Evolutionary conservation across 1,139 yeast species (phyloP).

Genomic region (Chernovozyma sophiae-reginae): DNA sequence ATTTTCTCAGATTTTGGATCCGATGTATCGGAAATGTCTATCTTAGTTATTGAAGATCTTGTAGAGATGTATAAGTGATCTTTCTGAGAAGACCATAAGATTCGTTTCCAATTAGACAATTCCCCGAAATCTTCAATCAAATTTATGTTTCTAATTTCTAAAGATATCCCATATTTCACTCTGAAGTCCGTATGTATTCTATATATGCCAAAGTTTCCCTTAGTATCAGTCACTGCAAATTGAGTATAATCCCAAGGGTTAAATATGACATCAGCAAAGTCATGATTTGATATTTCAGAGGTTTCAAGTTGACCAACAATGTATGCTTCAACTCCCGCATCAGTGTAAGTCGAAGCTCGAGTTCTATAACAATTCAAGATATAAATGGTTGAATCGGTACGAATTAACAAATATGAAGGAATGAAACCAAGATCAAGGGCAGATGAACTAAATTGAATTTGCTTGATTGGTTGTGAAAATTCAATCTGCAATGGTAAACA

Average conservation of each 20-base stretch:
- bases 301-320: slow-evolving; percentile 21
- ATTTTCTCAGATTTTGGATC: slow-evolving; percentile 23
- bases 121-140: slow-evolving; percentile 23
- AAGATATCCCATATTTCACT: neutral
- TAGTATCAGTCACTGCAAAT: slow-evolving; percentile 46
- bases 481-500: slow-evolving; percentile 19
- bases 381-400: slow-evolving; percentile 24
- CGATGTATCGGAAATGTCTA: slow-evolving; percentile 19
- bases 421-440: slow-evolving; percentile 12
- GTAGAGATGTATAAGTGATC: slow-evolving; percentile 39
- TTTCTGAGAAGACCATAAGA: slow-evolving; percentile 40
- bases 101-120: slow-evolving; percentile 52
- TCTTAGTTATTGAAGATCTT: slow-evolving; percentile 39
- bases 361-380: slow-evolving; percentile 17
- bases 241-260: slow-evolving; percentile 34
- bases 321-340: slow-evolving; percentile 12
- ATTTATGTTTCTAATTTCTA: neutral
- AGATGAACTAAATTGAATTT: slow-evolving; percentile 27
- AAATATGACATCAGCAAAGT: slow-evolving; percentile 45
- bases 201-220: slow-evolving; percentile 50
- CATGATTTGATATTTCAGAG: slow-evolving; percentile 21
- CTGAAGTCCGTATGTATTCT: slow-evolving; percentile 13
- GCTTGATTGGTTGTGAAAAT: slow-evolving; percentile 36
- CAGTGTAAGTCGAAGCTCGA: slow-evolving; percentile 1
- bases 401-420: slow-evolving; percentile 21